Conservation (phyloP, 2,329 filamentous ascomycete genomes). For the Colletotrichum eleusines region DNA sequence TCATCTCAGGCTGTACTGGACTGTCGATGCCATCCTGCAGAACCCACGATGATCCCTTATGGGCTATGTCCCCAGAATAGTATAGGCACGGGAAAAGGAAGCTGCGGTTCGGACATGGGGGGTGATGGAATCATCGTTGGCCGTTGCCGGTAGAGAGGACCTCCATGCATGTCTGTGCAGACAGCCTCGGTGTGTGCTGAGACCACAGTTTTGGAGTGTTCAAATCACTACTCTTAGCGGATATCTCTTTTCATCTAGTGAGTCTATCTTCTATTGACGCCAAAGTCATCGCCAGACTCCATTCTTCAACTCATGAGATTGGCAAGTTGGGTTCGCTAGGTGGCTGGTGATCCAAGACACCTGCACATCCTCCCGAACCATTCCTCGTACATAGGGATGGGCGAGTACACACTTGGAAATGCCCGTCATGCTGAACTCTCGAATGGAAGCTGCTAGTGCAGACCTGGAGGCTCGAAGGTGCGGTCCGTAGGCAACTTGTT, state of each 20-base stretch:
- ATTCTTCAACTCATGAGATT: slow-evolving; percentile 10
- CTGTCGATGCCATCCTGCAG: slow-evolving; percentile 16
- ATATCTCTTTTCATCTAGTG: neutral
- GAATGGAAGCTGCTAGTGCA: slow-evolving; percentile 7
- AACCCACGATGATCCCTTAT: slow-evolving; percentile 32
- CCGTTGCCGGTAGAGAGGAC: neutral
- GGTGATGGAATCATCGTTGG: neutral
- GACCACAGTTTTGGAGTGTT: neutral
- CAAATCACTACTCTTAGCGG: slow-evolving; percentile 11
- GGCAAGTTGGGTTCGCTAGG: neutral
- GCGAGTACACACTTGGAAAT: slow-evolving; percentile 16
- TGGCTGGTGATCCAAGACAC: slow-evolving; percentile 24
- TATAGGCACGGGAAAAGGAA: slow-evolving; percentile 29
- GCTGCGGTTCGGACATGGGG: neutral
- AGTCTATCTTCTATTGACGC: neutral
- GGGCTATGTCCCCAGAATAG: slow-evolving; percentile 20
- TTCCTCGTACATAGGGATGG: slow-evolving; percentile 1
- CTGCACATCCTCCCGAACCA: slow-evolving; percentile 17
- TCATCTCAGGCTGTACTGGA: slow-evolving; percentile 3
- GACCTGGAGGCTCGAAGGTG: slow-evolving; percentile 8
- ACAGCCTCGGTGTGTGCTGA: neutral
- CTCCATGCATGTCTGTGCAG: neutral
- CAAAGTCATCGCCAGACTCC: neutral
- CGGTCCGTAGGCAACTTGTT: slow-evolving; percentile 12
- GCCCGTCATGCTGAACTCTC: neutral